Conservation (phyloP, 495 filamentous ascomycete species). For the Lasiosphaeria hispida region DNA sequence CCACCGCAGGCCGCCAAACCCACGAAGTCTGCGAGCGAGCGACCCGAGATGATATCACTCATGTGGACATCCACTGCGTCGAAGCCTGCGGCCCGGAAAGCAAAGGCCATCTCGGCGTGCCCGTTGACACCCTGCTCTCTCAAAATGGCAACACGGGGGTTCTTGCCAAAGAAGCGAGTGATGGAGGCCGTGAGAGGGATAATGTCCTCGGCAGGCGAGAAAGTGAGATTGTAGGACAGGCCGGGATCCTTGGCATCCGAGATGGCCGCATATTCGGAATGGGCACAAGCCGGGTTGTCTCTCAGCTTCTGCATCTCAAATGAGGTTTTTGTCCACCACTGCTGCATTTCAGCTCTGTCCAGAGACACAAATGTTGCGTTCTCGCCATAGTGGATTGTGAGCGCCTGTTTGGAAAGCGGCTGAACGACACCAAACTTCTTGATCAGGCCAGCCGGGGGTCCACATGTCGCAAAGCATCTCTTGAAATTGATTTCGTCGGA, state of each 20-base stretch:
- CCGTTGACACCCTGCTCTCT: slow-evolving; percentile 95
- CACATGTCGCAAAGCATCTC: slow-evolving; percentile 87
- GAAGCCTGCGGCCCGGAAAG: slow-evolving; percentile 90
- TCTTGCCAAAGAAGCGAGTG: slow-evolving; percentile 64
- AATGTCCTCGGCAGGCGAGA: slow-evolving; percentile 74
- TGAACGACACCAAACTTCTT: slow-evolving; percentile 75
- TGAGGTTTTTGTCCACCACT: slow-evolving; percentile 84
- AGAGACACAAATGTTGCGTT: slow-evolving; percentile 59
- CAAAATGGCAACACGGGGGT: slow-evolving; percentile 87
- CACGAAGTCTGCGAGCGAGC: slow-evolving; percentile 74
- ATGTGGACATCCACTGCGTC: slow-evolving; percentile 93
- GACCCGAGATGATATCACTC: slow-evolving; percentile 82
- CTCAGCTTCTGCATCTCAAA: slow-evolving; percentile 87
- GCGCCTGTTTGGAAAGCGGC: slow-evolving; percentile 67
- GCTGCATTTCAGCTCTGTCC: slow-evolving; percentile 72
- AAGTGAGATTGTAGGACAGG: slow-evolving; percentile 80
- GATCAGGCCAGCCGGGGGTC: slow-evolving; percentile 76
- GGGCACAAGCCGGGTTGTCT: slow-evolving; percentile 85
- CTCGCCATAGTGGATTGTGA: slow-evolving; percentile 71
- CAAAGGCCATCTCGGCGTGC: slow-evolving; percentile 93
- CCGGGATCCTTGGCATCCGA: slow-evolving; percentile 76
- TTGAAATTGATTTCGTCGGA: slow-evolving; percentile 81
- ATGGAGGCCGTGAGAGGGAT: slow-evolving; percentile 69
- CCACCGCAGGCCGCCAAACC: slow-evolving; percentile 93
- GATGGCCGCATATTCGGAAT: slow-evolving; percentile 78